Evolutionary conservation across 257 asterid species (phyloP).

Genomic region (Salvia rosmarinus): DNA sequence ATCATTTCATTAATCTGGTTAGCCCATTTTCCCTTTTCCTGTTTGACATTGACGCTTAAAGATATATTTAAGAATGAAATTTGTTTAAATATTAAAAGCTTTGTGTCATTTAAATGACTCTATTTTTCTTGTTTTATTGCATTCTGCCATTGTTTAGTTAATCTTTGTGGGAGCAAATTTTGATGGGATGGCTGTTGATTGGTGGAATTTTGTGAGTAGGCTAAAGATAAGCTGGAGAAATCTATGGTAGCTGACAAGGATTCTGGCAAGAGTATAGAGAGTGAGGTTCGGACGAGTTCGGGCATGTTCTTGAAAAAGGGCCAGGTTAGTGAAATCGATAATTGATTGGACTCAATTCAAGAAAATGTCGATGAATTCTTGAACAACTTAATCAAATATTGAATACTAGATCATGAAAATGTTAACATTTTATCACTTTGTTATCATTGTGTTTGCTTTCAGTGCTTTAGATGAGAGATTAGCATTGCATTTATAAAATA

Average conservation of each 20-base stretch:
- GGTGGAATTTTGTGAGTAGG: slow-evolving; percentile 54
- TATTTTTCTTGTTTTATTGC: slow-evolving; percentile 9
- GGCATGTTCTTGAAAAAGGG: slow-evolving; percentile 74
- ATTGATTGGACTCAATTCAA: slow-evolving; percentile 9
- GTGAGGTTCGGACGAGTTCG: slow-evolving; percentile 90
- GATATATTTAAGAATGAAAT: slow-evolving; percentile 2
- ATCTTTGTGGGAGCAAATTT: too few relatives aligned
- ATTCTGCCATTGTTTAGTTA: too few relatives aligned
- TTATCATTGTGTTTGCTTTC: not conserved
- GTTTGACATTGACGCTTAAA: not conserved
- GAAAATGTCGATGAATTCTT: slow-evolving; percentile 7
- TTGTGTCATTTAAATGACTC: slow-evolving; percentile 13
- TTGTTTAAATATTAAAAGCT: not conserved
- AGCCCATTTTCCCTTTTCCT: slow-evolving; percentile 26
- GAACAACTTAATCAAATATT: slow-evolving; percentile 5
- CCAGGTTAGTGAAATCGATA: slow-evolving; percentile 56
- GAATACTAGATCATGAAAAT: not conserved
- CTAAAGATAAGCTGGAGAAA: slow-evolving; percentile 83
- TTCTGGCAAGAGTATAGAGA: slow-evolving; percentile 85
- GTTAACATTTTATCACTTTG: not conserved
- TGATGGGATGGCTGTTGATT: slow-evolving; percentile 20
- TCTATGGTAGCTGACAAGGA: slow-evolving; percentile 95
- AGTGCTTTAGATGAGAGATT: slow-evolving; percentile 6
- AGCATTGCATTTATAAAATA: not conserved
- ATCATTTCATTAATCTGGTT: slow-evolving; percentile 79